Base-by-base conservation (phyloP, 179 eudicot species). In the Corrigiola litoralis region DNA sequence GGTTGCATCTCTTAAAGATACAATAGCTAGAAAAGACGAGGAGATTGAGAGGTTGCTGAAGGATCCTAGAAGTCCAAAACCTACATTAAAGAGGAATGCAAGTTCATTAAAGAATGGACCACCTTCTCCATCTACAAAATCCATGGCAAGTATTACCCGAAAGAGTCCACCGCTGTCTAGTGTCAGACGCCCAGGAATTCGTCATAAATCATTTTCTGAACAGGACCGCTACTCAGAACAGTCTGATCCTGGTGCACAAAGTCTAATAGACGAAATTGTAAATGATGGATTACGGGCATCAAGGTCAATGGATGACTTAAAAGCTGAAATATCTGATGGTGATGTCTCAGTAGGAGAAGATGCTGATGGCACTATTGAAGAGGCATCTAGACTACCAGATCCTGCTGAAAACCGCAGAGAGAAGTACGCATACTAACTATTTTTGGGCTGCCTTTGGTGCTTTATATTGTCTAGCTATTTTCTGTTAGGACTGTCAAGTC, bases 1-100 rank as follows among this genome's bases (percentile, higher is more conserved):
- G 97, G 88, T 91, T 57, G 85, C 85, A 66, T 83, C 95, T 42
- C 92, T 91, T 8, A 91, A 85, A 75, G 89, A 81, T 69, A 76
- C 80, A 25, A 83, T 88, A 40, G 64, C 90, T 11, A 91, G 80
- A 70, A 95, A 91, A 75, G 99, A 95, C 20, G 96, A 95, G 68
- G 97, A 91, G 80, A 88, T 91, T 42, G 92, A 79, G 27, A 88
- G 82, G 58, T 48, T 80, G 66, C 77, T 72, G 17, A 90, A 79
- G 80, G 92, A 84, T 77, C 79, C 79, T 6, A 83, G 70, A 70
- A 79, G 70, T 64, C 79, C 66, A 14, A 62, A 51, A 29, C 41
- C 36, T 0, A 48, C 69, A 17, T 48, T 60, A 65, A 80, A 70
- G 75, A 67, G 71, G 40, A 68, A 32, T 14, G 8, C 78, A 38